Evolutionary conservation across 805 yeast genomes (phyloP), one percentile per base, ranked within the genome.

Genomic region (Kazachstania viticola): DNA sequence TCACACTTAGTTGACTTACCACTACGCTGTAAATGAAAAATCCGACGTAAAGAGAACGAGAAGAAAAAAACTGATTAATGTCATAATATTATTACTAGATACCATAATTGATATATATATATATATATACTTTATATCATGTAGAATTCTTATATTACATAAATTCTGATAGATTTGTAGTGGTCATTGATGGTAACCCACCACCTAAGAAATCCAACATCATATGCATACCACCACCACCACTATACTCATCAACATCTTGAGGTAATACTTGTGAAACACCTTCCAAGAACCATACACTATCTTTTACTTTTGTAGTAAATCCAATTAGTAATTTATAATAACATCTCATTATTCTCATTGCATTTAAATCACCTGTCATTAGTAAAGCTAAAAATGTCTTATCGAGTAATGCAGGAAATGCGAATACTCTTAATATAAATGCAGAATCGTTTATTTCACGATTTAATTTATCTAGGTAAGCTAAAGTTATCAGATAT

Each of bases 231-330:
- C 91, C 91, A 35, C 91, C 91, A 36, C 93, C 82, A 27, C 94
- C 94, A n/a, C 87, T 76, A 48, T 82, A 81, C 47, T 80, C 84
- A 46, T 87, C 95, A 33, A 83, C 94, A 54, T 87, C 95, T 9
- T 79, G 93, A 0, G 95, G 96, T 30, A 87, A 64, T 1, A 85
- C 94, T 35, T 77, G 74, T 6, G 91, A 73, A 4, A 85, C 91
- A 3, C 96, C 96, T 56, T 85, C 94, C 42, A 87, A 64, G 45
- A 87, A 85, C 97, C 97, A 87, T 9, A 87, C 93, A 44, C 73
- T 72, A 48, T 85, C 91, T 51, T 79, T 82, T 78, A 80, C 80
- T 49, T 83, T 93, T 18, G 77, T 73, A 0, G 94, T 83, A 54
- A 79, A 87, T 11, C 79, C 74, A 42, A 95, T 63, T 29, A 87